Base-by-base conservation (phyloP, 768 basidiomycete species). In the Holtermanniella nyarrowii region DNA sequence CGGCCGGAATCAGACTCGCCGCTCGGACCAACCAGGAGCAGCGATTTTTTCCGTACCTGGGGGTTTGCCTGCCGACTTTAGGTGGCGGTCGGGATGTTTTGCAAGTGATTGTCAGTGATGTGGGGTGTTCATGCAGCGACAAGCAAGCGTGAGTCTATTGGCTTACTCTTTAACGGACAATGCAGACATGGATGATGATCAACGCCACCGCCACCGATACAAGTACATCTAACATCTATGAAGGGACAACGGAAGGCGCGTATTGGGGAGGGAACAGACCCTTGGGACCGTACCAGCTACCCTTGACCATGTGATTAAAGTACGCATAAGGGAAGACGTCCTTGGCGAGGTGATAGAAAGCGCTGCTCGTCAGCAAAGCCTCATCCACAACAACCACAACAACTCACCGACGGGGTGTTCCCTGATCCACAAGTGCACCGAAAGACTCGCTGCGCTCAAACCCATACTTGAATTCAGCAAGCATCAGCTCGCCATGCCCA, bases 401-500 rank as follows among this genome's bases (percentile, higher is more conserved):
- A 22, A 72, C 77, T 54, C 55, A 85, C 87, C 83, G 77, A 62
- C 83, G 78, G 31, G 83, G 83, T 53, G 78, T 80, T n/a, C 75
- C 70, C 73, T 95, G 90, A 66, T 93, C 82, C 20, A 69, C 50
- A 21, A 88, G 72, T 60, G 78, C 73, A 2, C 71, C 73, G 63
- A 99, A 97, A 0, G 86, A 79, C 73, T 97, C 93, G 60, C 88
- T 83, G 1, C 89, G 86, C 64, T 83, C 79, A 1, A 83, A 73
- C 14, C 87, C 90, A 70, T 96, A 99, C 69, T 86, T 87, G 78
- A 96, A 96, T 71, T 96, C 91, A 23, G 86, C 84, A 49, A 96
- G 77, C 80, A 96, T 70, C 50, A 77, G 71, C 62, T 74, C 70
- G 50, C 84, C 85, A 59, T 88, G 86, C 24, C 84, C 85, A 42